Evolutionary conservation across 345 rosid genomes (phyloP).

Genomic region (Limnanthes douglasii): DNA sequence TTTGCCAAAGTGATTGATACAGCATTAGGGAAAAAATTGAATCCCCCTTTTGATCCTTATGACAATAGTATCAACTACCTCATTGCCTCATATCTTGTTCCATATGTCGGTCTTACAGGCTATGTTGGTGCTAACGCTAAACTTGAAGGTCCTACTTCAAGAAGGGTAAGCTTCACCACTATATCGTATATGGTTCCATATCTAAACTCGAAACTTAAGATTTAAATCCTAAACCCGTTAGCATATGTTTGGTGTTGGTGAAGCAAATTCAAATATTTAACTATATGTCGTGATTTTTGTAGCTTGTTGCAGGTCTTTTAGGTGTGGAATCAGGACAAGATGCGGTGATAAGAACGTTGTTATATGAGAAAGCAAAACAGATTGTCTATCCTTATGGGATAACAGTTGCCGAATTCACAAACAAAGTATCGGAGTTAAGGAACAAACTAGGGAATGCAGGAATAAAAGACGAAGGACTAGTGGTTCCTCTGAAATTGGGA

Average conservation of each 20-base stretch:
- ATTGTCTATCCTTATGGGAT: too few relatives aligned
- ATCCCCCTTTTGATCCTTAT: slow-evolving; percentile 72
- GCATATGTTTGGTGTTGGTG: too few relatives aligned
- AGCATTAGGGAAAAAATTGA: slow-evolving; percentile 32
- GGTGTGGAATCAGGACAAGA: slow-evolving; percentile 82
- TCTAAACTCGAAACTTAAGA: too few relatives aligned
- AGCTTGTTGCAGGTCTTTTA: slow-evolving; percentile 74
- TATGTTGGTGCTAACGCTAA: slow-evolving; percentile 67
- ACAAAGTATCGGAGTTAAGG: too few relatives aligned
- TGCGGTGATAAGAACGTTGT: slow-evolving; percentile 45
- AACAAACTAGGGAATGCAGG: too few relatives aligned
- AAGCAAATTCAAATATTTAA: slow-evolving; percentile 1
- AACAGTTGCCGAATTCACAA: too few relatives aligned
- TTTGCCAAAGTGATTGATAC: slow-evolving; percentile 37
- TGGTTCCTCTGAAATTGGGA: slow-evolving; percentile 15
- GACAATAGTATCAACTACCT: slow-evolving; percentile 38
- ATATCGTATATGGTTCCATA: too few relatives aligned
- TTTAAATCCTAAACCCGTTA: too few relatives aligned
- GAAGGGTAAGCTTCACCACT: slow-evolving; percentile 19
- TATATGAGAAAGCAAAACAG: slow-evolving; percentile 30
- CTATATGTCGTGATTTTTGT: slow-evolving; percentile 1
- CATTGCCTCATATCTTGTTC: slow-evolving; percentile 60
- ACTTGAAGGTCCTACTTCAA: slow-evolving; percentile 27
- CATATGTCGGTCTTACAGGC: slow-evolving; percentile 75
- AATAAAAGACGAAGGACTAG: slow-evolving; percentile 44